phyloP scores from a whole-genome alignment of 2,329 filamentous ascomycete genomes.

The Fonsecaea multimorphosa region DNA sequence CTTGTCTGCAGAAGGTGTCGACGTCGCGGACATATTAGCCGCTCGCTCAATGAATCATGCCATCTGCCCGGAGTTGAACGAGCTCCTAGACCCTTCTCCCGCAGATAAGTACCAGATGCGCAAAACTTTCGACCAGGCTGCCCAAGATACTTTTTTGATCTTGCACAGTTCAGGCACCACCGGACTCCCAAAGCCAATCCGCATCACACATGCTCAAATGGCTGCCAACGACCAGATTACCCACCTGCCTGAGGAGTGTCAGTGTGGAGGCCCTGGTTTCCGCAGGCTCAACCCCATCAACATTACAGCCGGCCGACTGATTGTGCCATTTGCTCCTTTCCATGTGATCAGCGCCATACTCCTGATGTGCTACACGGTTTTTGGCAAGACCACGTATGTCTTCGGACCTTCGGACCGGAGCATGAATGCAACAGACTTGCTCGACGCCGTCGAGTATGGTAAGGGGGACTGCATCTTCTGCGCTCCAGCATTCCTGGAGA shows the following conservation, averaged over 20 bases:
- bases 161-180: constrained; percentile 73
- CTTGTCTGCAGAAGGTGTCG: constrained; percentile 11
- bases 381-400: constrained; percentile 14
- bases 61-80: constrained; percentile 14
- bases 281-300: constrained; percentile 11
- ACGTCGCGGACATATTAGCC: constrained; percentile 9
- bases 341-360: constrained; percentile 15
- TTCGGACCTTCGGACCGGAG: constrained; percentile 14
- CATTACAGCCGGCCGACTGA: constrained; percentile 3
- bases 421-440: constrained; percentile 6
- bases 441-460: constrained; percentile 10
- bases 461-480: constrained; percentile 14
- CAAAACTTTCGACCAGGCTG: constrained; percentile 9
- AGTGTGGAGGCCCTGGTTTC: constrained; percentile 13
- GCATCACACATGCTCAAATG: constrained; percentile 82
- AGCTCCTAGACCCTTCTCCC: constrained; percentile 10
- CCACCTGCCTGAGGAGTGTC: constrained; percentile 11
- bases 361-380: constrained; percentile 17
- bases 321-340: constrained; percentile 16
- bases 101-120: constrained; percentile 3
- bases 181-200: constrained; percentile 86
- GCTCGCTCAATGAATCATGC: constrained; percentile 9
- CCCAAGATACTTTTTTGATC: constrained; percentile 18
- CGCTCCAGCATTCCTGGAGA: constrained; percentile 15
- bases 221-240: constrained; percentile 65